Evolutionary conservation across 495 filamentous ascomycete species (phyloP).

Genomic region (Hyaloscypha finlandica): DNA sequence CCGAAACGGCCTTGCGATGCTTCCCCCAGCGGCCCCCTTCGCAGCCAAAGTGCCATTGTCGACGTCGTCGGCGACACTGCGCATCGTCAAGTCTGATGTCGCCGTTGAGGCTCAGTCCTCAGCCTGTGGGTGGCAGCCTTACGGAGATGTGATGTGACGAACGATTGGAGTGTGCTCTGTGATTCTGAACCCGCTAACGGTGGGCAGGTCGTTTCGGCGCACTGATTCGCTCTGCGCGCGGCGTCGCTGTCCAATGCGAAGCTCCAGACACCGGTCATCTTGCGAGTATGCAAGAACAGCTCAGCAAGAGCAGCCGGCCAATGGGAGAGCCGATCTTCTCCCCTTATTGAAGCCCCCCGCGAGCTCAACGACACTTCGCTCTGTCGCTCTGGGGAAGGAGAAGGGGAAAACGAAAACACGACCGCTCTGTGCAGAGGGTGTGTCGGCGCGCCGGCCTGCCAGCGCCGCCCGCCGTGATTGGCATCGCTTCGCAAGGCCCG

Average conservation of each 20-base stretch:
- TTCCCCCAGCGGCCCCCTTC: slow-evolving; percentile 23
- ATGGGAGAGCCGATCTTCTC: slow-evolving; percentile 1
- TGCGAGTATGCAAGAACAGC: not conserved
- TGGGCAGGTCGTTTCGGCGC: slow-evolving; percentile 3
- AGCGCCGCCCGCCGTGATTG: not conserved
- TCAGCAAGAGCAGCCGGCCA: not conserved
- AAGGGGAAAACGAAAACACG: not conserved
- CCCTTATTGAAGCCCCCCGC: not conserved
- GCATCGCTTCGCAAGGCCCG: not conserved
- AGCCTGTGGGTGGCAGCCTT: slow-evolving; percentile 35
- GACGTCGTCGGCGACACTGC: slow-evolving; percentile 26
- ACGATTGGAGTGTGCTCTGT: slow-evolving; percentile 17
- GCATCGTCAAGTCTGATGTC: slow-evolving; percentile 11
- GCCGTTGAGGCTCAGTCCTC: slow-evolving; percentile 25
- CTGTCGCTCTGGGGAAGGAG: not conserved
- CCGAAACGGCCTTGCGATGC: slow-evolving; percentile 17
- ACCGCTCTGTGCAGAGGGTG: not conserved
- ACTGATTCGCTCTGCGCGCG: slow-evolving; percentile 15
- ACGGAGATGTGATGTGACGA: slow-evolving; percentile 19
- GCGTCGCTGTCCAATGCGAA: slow-evolving; percentile 15
- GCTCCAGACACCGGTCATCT: not conserved
- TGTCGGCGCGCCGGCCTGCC: not conserved
- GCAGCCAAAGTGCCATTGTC: slow-evolving; percentile 33
- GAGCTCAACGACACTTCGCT: slow-evolving; percentile 1
- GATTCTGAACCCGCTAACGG: not conserved